These are phyloP conservation scores for Cutaneotrichosporon sp. DNA, from an alignment of 1,284 basidiomycete genomes.

Conservation along the genomic window DNA sequence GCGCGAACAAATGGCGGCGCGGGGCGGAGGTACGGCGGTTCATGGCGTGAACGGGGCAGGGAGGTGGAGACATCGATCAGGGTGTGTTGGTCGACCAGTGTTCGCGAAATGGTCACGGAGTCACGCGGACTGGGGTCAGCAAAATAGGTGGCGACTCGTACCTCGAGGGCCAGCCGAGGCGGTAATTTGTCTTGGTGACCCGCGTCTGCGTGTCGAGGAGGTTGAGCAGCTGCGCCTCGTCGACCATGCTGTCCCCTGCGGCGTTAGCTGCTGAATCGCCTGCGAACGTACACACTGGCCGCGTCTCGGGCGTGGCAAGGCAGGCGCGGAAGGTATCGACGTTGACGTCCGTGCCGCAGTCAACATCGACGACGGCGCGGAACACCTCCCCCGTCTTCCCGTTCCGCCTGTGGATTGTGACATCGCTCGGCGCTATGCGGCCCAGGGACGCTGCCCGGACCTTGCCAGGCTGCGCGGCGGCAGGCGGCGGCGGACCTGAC, in stretches of 20 bases:
- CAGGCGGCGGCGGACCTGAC: conserved; percentile 30
- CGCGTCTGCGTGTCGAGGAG: conserved; percentile 79
- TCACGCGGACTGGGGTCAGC: conserved; percentile 67
- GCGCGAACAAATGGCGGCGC: conserved; percentile 93
- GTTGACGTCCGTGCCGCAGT: conserved; percentile 58
- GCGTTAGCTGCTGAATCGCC: neutral
- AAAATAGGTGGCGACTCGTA: conserved; percentile 51
- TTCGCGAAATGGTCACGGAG: conserved; percentile 84
- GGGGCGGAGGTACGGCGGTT: conserved; percentile 87
- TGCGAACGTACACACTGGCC: conserved; percentile 59
- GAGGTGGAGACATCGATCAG: conserved; percentile 91
- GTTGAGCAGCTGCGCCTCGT: conserved; percentile 75
- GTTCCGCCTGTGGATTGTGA: conserved; percentile 49
- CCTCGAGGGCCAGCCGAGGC: conserved; percentile 94
- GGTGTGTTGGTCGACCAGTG: conserved; percentile 72
- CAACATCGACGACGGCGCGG: conserved; percentile 76
- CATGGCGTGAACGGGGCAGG: conserved; percentile 82
- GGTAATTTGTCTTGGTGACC: conserved; percentile 83
- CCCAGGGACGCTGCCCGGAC: conserved; percentile 31
- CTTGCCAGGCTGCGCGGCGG: conserved; percentile 20
- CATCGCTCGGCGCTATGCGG: conserved; percentile 39
- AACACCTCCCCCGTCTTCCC: conserved; percentile 67
- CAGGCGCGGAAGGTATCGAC: conserved; percentile 79
- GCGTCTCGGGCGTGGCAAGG: conserved; percentile 74
- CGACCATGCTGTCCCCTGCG: conserved; percentile 81